These are phyloP conservation scores for Talaromyces sp. DNA, from an alignment of 2,329 filamentous ascomycete genomes.

Conservation along the genomic window DNA sequence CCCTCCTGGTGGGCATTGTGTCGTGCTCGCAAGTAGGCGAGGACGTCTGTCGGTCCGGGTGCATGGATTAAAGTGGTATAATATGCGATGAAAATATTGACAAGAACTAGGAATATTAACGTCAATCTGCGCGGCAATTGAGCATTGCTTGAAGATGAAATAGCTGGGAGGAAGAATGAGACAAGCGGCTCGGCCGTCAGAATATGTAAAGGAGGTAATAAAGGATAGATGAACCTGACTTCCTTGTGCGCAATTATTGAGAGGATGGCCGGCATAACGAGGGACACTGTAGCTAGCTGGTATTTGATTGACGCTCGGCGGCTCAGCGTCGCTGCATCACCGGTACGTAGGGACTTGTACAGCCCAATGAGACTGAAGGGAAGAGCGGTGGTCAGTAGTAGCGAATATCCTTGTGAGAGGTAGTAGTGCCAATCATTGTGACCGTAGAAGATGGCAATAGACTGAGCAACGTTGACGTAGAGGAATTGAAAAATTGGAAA, in stretches of 20 bases:
- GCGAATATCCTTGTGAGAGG: constrained; percentile 80
- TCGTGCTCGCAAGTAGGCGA: constrained; percentile 71
- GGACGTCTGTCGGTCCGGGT: constrained; percentile 71
- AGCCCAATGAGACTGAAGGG: constrained; percentile 71
- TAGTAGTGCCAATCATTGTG: constrained; percentile 92
- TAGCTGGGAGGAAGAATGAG: constrained; percentile 60
- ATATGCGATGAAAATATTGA: constrained; percentile 69
- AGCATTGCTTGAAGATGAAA: constrained; percentile 33
- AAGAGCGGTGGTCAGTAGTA: constrained; percentile 78
- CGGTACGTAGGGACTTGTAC: constrained; percentile 48
- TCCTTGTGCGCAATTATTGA: constrained; percentile 92
- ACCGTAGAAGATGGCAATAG: constrained; percentile 89
- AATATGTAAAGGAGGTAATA: constrained; percentile 82
- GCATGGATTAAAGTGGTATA: constrained; percentile 80
- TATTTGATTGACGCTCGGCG: constrained; percentile 40
- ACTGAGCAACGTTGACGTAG: constrained; percentile 85
- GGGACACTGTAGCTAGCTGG: constrained; percentile 58
- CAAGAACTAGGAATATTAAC: constrained; percentile 58
- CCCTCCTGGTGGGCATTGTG: constrained; percentile 61
- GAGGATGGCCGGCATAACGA: constrained; percentile 62
- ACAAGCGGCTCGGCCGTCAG: constrained; percentile 68
- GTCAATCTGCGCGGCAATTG: constrained; percentile 51
- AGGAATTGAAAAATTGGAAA: constrained; percentile 86
- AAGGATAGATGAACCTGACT: constrained; percentile 91
- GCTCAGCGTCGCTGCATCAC: constrained; percentile 2